Evolutionary conservation across 805 yeast species (phyloP), one percentile per base, ranked within the genome.

Genomic region (Candida piceae): DNA sequence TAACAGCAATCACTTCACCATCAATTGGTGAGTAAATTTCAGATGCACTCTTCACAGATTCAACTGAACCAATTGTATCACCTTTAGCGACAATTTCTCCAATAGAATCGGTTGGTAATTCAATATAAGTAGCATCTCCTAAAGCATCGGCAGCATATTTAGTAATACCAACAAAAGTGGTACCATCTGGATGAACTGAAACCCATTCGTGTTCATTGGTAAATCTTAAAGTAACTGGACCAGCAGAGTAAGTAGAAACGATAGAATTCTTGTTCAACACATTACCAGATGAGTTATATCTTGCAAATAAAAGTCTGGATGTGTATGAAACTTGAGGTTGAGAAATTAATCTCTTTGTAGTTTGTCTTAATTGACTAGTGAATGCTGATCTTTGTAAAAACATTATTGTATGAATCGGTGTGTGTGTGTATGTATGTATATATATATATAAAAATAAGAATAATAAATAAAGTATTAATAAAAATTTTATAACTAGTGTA

Each of bases 161-260:
- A 40, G 98, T 88, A 62, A 93, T 87, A 21, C 98, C 98, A 38
- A 90, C 70, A 52, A 80, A 88, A 2, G 90, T 83, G 29, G 80
- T 70, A 42, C 85, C 85, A 62, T 89, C 96, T 19, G 76, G 74
- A 59, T 84, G 94, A 38, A 78, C 70, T 4, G 95, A 89, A 39
- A 93, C 64, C 96, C 97, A 90, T 67, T 90, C 98, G 68, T 90
- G 98, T 57, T 93, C 96, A 36, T 70, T 64, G 9, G 97, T 86
- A 72, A 76, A 89, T 63, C 74, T 78, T 43, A 80, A 71, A 12
- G 62, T 56, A 40, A 60, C 54, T 30, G 80, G 80, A 13, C 72
- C 70, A 18, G 55, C 53, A 7, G 67, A 60, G 36, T 47, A 55
- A 12, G 42, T 57, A 31, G 49, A 49, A 21, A 55, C 62, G 15